Evolutionary conservation across 1,284 basidiomycete genomes (phyloP).

Genomic region (Apiotrichum brassicae): DNA sequence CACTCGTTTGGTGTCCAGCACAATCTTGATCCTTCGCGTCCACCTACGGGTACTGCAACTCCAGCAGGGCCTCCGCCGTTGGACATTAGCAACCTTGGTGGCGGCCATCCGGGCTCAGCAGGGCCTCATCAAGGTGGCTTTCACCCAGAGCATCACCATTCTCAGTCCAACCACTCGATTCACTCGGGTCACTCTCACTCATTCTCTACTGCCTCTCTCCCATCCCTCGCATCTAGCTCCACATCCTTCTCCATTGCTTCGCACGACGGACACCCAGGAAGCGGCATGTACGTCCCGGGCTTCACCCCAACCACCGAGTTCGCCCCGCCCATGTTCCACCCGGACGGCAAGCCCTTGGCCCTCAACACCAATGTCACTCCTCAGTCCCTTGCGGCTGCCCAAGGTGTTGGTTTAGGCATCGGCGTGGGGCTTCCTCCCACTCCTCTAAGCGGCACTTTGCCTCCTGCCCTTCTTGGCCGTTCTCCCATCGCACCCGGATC

Average conservation of each 20-base stretch:
- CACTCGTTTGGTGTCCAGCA: conserved; percentile 7
- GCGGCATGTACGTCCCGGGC: conserved; percentile 6
- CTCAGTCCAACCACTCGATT: neutral
- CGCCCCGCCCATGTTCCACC: conserved; percentile 2
- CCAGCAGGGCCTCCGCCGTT: neutral
- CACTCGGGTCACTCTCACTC: conserved; percentile 14
- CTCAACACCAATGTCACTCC: conserved; percentile 1
- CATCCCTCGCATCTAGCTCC: conserved; percentile 17
- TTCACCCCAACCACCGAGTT: conserved; percentile 5
- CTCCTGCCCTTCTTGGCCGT: conserved; percentile 8
- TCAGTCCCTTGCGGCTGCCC: neutral
- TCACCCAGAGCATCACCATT: conserved; percentile 8
- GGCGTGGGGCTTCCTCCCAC: conserved; percentile 8
- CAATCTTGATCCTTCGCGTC: conserved; percentile 8
- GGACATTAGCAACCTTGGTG: neutral
- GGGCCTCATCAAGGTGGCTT: conserved; percentile 1
- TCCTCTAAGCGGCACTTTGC: conserved; percentile 5
- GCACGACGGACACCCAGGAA: conserved; percentile 1
- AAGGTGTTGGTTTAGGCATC: conserved; percentile 7
- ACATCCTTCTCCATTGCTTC: conserved; percentile 15
- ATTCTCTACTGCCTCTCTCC: conserved; percentile 17
- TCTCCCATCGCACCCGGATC: conserved; percentile 4
- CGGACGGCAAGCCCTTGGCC: conserved; percentile 1
- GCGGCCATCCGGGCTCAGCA: neutral
- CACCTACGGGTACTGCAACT: neutral